phyloP scores from a whole-genome alignment of 2,329 filamentous ascomycete species.

The Xylaria sp. region DNA sequence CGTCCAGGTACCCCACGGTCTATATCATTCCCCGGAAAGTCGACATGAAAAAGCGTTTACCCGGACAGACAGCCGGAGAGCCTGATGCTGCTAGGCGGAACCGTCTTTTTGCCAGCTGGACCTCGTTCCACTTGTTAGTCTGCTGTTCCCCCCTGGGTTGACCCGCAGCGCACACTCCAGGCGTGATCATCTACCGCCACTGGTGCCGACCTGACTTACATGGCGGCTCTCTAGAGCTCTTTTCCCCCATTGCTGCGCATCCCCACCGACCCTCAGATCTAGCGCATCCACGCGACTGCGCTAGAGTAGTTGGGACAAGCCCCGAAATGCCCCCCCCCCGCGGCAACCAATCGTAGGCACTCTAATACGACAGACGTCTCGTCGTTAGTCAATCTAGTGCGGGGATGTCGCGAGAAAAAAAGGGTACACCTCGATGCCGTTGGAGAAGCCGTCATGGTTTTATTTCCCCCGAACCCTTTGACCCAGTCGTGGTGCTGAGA shows the following conservation, averaged over 20 bases:
- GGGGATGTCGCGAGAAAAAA: constrained; percentile 13
- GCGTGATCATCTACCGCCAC: constrained; percentile 36
- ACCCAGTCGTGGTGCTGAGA: background rate
- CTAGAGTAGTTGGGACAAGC: background rate
- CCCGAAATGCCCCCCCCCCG: background rate
- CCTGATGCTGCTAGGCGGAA: constrained; percentile 29
- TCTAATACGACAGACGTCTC: background rate
- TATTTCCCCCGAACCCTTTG: constrained; percentile 14
- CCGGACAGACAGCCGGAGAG: constrained; percentile 31
- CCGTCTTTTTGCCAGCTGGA: constrained; percentile 24
- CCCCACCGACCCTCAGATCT: constrained; percentile 14
- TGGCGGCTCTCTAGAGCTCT: constrained; percentile 16
- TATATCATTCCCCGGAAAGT: background rate
- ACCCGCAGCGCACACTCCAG: constrained; percentile 27
- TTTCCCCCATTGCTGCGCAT: constrained; percentile 29
- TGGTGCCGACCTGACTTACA: constrained; percentile 34
- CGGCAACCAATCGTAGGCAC: constrained; percentile 8
- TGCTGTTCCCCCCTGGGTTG: constrained; percentile 21
- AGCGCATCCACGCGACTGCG: background rate
- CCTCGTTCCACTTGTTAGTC: background rate
- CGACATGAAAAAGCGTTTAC: constrained; percentile 32
- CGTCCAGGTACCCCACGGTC: background rate
- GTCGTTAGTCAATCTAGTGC: constrained; percentile 12
- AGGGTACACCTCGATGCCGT: constrained; percentile 22
- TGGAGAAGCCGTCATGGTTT: constrained; percentile 25